These are phyloP conservation scores for Gossypium turneri DNA, from an alignment of 345 rosid species.

Conservation along the genomic window DNA sequence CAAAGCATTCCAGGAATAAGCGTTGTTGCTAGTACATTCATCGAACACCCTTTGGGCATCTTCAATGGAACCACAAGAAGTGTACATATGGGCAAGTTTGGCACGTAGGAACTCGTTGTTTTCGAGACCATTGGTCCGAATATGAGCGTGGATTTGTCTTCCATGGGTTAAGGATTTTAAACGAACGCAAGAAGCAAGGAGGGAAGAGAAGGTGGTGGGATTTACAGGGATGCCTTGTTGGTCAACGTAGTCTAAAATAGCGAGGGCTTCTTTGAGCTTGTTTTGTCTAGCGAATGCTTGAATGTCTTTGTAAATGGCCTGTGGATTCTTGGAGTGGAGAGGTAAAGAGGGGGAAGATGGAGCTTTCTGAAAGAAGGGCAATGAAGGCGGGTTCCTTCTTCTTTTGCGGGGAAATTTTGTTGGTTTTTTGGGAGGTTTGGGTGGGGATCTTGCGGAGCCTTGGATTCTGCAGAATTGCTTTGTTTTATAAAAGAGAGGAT, in stretches of 20 bases:
- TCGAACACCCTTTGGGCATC: constrained; percentile 68
- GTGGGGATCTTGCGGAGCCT: constrained; percentile 20
- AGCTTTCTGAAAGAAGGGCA: constrained; percentile 47
- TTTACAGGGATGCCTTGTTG: constrained; percentile 74
- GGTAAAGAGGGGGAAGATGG: constrained; percentile 66
- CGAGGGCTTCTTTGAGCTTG: constrained; percentile 69
- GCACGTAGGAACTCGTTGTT: constrained; percentile 59
- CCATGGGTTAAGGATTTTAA: constrained; percentile 50
- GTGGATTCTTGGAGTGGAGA: constrained; percentile 54
- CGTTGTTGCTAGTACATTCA: constrained; percentile 42
- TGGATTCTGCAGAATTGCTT: constrained; percentile 19
- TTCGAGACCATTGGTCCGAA: constrained; percentile 66
- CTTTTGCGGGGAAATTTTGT: constrained; percentile 23
- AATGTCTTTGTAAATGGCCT: constrained; percentile 56
- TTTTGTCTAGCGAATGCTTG: constrained; percentile 55
- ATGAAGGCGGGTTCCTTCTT: constrained; percentile 30
- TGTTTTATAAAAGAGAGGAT: constrained; percentile 9
- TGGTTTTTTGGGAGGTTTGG: constrained; percentile 20
- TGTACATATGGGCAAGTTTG: constrained; percentile 69
- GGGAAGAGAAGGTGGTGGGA: constrained; percentile 63
- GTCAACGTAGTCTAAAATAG: constrained; percentile 61
- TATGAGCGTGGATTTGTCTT: constrained; percentile 54
- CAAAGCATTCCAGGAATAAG: constrained; percentile 81
- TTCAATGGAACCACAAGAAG: constrained; percentile 58
- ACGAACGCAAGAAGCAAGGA: constrained; percentile 69